Evolutionary conservation across 2,329 filamentous ascomycete genomes (phyloP), one percentile per base, ranked within the genome.

Genomic region (Leptographium wingfieldii): DNA sequence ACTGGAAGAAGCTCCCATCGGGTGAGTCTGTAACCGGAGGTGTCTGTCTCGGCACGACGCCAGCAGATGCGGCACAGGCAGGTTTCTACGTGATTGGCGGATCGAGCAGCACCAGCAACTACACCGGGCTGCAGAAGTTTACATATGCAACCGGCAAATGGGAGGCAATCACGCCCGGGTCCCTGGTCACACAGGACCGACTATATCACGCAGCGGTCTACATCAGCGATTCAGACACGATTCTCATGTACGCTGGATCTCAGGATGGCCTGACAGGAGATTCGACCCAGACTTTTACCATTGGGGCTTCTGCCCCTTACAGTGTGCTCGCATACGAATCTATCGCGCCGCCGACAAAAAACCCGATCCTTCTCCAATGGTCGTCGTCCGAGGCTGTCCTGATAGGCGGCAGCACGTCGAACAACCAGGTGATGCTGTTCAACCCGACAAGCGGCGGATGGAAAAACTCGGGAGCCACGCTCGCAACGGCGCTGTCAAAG

Each of bases 11-110:
- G 65, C 71, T 94, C 65, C 68, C 78, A 0, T 80, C 79, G 69
- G 90, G 89, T 56, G 79, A 85, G 62, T 76, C 84, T 22, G 88
- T 96, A 27, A 84, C 82, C 1, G 89, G 88, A 54, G 89, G 82
- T 49, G 83, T 83, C 7, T 97, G 92, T 72, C 87, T 95, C 27
- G 85, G 84, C 59, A 85, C 84, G 46, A 81, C 79, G 29, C 79
- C 85, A 27, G 79, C 78, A 25, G 78, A 87, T 63, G 69, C 78
- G 22, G 74, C 77, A 49, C 73, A 81, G 57, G 78, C 86, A 5
- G 87, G 80, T 31, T 78, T 96, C 35, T 96, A 87, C 69, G 80
- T 96, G 55, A 83, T 97, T 46, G 92, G 92, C 66, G 92, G 92
- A 56, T 80, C 77, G 51, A 76, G 78, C 31, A 70, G 69, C 61